Evolutionary conservation across 805 yeast genomes (phyloP).

Genomic region (Pichia ethanolica): DNA sequence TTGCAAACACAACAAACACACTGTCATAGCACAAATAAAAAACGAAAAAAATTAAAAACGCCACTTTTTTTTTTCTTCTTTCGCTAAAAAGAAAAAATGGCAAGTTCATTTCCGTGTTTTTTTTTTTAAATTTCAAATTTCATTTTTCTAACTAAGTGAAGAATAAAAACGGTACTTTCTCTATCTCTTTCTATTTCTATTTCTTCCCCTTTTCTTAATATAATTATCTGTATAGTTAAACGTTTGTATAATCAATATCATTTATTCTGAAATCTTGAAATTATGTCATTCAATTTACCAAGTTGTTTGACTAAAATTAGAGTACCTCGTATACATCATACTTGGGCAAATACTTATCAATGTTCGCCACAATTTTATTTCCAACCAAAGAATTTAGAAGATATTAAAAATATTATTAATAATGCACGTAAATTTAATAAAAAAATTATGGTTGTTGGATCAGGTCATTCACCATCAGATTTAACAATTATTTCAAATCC

Average conservation of each 20-base stretch:
- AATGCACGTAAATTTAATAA: conserved; percentile 52
- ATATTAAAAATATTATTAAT: conserved; percentile 58
- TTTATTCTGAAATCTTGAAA: too few species aligned
- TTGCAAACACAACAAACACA: too few species aligned
- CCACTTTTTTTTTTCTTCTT: too few species aligned
- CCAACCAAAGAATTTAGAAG: conserved; percentile 68
- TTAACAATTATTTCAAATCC: conserved; percentile 63
- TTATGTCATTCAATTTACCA: conserved; percentile 19
- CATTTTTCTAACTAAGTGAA: too few species aligned
- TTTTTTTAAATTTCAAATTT: too few species aligned
- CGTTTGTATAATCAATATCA: too few species aligned
- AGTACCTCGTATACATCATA: conserved; percentile 44
- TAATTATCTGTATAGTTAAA: too few species aligned
- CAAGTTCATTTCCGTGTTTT: too few species aligned
- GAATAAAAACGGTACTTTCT: too few species aligned
- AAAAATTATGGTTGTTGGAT: conserved; percentile 79
- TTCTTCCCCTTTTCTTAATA: not conserved
- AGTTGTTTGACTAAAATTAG: conserved; percentile 20
- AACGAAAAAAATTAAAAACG: too few species aligned
- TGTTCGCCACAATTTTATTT: conserved; percentile 72
- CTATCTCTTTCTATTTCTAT: not conserved
- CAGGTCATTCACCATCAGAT: conserved; percentile 93
- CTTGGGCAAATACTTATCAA: conserved; percentile 89
- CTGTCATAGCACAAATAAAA: too few species aligned
- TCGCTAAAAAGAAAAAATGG: too few species aligned